Evolutionary conservation across 2,329 filamentous ascomycete genomes (phyloP).

Genomic region (Knoxdaviesia capensis): DNA sequence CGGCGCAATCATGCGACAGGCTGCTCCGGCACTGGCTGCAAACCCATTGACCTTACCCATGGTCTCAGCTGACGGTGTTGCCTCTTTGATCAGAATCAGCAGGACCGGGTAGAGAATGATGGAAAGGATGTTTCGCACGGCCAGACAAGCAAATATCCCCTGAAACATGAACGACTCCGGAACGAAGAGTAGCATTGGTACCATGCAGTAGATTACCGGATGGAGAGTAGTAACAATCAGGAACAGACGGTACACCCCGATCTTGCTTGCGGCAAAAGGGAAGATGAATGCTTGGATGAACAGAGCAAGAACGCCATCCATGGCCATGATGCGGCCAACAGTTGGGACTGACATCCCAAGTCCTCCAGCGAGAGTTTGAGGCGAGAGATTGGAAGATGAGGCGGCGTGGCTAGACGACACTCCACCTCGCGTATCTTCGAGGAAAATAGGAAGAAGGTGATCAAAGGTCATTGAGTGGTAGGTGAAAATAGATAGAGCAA

Average conservation of each 20-base stretch:
- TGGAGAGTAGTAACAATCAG: constrained; percentile 37
- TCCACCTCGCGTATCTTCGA: constrained; percentile 50
- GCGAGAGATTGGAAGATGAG: constrained; percentile 15
- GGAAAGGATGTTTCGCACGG: constrained; percentile 37
- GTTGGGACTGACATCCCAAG: constrained; percentile 40
- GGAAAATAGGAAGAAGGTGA: constrained; percentile 77
- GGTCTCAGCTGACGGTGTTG: constrained; percentile 32
- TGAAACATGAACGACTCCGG: constrained; percentile 28
- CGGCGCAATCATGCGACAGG: constrained; percentile 46
- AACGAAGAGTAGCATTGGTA: constrained; percentile 36
- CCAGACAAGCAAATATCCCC: constrained; percentile 36
- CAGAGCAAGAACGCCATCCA: constrained; percentile 37
- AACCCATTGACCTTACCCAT: constrained; percentile 46
- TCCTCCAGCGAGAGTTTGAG: constrained; percentile 22
- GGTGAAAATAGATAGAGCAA: constrained; percentile 77
- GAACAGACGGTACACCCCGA: constrained; percentile 41
- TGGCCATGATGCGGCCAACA: constrained; percentile 40
- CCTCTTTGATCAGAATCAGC: constrained; percentile 48
- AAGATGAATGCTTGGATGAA: constrained; percentile 41
- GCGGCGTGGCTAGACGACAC: constrained; percentile 14
- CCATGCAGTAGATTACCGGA: constrained; percentile 37
- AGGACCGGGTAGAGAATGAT: constrained; percentile 47
- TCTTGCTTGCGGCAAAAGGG: constrained; percentile 32
- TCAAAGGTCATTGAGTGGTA: constrained; percentile 95
- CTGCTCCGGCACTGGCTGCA: constrained; percentile 43